Conservation (phyloP, 345 rosid species). For the Aegle marmelos region DNA sequence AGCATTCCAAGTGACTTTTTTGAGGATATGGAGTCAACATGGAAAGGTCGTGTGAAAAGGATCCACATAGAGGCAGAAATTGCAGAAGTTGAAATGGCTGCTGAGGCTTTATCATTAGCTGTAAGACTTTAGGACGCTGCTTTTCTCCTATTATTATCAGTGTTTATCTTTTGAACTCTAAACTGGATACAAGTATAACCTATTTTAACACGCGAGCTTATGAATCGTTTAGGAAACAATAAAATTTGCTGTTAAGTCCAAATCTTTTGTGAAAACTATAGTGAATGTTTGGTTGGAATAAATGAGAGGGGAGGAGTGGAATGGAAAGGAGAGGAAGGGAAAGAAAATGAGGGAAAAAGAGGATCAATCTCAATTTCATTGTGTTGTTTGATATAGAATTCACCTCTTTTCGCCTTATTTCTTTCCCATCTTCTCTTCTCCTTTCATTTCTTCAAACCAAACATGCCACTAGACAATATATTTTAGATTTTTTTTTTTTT, state of each 20-base stretch:
- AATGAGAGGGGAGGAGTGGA: no score
- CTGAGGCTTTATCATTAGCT: constrained; percentile 64
- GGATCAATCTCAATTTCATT: no score
- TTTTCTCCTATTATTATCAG: constrained; percentile 3
- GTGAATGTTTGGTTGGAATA: no score
- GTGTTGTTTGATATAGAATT: no score
- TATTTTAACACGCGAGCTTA: background rate
- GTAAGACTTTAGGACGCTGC: constrained; percentile 37
- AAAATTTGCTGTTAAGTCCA: background rate
- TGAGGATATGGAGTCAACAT: constrained; percentile 82
- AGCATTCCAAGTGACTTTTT: constrained; percentile 75
- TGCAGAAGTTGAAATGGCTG: constrained; percentile 61
- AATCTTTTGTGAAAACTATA: background rate
- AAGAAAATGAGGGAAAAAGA: no score
- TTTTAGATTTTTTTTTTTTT: background rate
- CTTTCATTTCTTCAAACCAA: no score
- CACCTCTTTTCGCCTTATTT: no score
- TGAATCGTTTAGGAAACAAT: background rate
- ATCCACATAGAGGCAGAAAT: constrained; percentile 69
- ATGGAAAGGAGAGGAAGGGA: no score
- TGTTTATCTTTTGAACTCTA: background rate
- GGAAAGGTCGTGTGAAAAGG: constrained; percentile 85
- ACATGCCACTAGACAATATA: background rate
- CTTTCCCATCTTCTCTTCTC: no score
- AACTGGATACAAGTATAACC: background rate